Conservation (phyloP, 225 moss, liverwort and hornwort species). For the Takakia lepidozioides region DNA sequence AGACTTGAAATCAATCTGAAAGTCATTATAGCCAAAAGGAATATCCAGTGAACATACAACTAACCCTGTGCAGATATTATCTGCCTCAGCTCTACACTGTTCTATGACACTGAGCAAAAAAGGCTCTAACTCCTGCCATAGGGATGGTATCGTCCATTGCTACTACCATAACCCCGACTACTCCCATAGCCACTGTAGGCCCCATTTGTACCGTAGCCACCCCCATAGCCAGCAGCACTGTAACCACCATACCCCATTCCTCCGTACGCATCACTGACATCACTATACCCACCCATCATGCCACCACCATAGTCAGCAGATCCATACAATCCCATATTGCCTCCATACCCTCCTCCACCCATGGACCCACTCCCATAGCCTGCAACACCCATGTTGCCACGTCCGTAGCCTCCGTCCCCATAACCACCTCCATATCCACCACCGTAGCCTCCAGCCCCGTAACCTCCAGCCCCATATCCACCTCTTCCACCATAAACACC, state of each 20-base stretch:
- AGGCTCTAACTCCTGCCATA: constrained; percentile 84
- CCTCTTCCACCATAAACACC: constrained; percentile 72
- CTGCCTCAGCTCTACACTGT: constrained; percentile 26
- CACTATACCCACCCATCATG: constrained; percentile 84
- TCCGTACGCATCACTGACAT: constrained; percentile 78
- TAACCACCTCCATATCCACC: constrained; percentile 53
- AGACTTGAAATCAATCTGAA: no score
- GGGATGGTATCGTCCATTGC: constrained; percentile 95
- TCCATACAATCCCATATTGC: constrained; percentile 70
- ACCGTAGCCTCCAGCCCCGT: constrained; percentile 72
- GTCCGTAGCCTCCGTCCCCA: constrained; percentile 44
- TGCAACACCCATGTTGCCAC: constrained; percentile 59
- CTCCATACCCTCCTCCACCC: constrained; percentile 82
- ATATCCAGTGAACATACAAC: no score
- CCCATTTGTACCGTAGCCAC: constrained; percentile 70
- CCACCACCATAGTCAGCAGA: constrained; percentile 81
- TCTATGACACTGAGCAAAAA: constrained; percentile 15
- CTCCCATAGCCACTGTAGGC: constrained; percentile 82
- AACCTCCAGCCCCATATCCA: constrained; percentile 37
- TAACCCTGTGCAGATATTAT: no score
- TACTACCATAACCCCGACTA: constrained; percentile 77
- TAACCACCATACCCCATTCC: constrained; percentile 92
- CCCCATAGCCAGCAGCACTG: constrained; percentile 66
- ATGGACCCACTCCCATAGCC: constrained; percentile 57
- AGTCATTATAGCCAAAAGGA: no score